phyloP scores from a whole-genome alignment of 345 rosid genomes.

The Acer saccharum region DNA sequence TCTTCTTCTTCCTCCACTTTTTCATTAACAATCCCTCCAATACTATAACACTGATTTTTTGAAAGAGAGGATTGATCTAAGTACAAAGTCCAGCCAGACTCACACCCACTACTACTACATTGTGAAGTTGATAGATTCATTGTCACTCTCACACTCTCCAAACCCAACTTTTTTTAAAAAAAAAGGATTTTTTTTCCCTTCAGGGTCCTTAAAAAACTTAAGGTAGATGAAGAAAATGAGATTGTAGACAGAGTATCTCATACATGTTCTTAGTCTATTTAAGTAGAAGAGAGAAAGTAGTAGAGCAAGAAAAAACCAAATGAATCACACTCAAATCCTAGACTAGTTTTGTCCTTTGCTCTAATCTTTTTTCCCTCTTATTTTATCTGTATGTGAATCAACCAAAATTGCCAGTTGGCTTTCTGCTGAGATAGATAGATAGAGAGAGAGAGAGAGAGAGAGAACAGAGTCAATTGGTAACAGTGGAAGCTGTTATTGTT shows the following conservation, averaged over 20 bases:
- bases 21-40: constrained; percentile 29
- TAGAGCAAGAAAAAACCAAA: constrained; percentile 34
- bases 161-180: constrained; percentile 17
- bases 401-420: constrained; percentile 72
- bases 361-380: constrained; percentile 28
- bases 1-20: constrained; percentile 42
- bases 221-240: constrained; percentile 12
- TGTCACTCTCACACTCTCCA: neutral
- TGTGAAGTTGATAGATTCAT: constrained; percentile 63
- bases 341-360: constrained; percentile 48
- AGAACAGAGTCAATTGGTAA: constrained; percentile 18
- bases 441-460: constrained; percentile 2
- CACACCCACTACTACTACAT: constrained; percentile 63
- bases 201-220: constrained; percentile 5
- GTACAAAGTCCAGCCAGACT: constrained; percentile 87
- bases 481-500: constrained; percentile 24
- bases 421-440: constrained; percentile 19
- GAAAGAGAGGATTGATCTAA: constrained; percentile 61
- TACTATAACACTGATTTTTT: constrained; percentile 25
- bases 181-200: constrained; percentile 9
- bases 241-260: constrained; percentile 2
- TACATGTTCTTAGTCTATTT: constrained; percentile 19
- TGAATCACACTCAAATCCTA: constrained; percentile 49
- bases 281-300: constrained; percentile 26
- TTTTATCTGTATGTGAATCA: constrained; percentile 40